These are phyloP conservation scores for Huiozyma sinensis DNA, from an alignment of 805 yeast species.

Conservation along the genomic window DNA sequence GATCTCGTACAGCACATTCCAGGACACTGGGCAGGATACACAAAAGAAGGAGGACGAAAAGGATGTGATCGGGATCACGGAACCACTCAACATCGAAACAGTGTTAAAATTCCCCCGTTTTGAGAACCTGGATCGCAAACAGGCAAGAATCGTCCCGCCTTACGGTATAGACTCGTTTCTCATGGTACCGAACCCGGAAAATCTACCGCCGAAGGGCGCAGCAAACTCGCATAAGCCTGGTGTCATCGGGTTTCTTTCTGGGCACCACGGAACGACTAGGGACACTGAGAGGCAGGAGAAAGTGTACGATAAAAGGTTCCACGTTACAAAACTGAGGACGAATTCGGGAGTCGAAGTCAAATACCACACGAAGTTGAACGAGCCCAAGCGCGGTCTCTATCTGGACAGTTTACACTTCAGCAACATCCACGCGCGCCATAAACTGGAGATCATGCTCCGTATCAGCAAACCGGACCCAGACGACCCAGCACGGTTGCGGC, in stretches of 20 bases:
- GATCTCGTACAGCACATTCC: conserved; percentile 37
- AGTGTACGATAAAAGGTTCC: conserved; percentile 4
- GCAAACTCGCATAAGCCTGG: conserved; percentile 6
- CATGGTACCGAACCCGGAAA: conserved; percentile 12
- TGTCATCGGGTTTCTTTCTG: conserved; percentile 14
- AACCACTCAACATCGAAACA: conserved; percentile 23
- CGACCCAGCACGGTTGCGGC: conserved; percentile 42
- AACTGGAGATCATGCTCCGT: conserved; percentile 59
- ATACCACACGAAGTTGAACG: conserved; percentile 14
- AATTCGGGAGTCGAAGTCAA: conserved; percentile 14
- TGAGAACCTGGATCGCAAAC: conserved; percentile 19
- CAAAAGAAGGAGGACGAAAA: conserved; percentile 6
- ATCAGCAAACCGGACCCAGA: conserved; percentile 50
- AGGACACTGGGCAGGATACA: background rate
- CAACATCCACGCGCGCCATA: conserved; percentile 51
- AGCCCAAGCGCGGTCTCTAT: conserved; percentile 31
- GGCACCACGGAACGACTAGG: conserved; percentile 3
- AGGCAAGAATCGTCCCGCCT: conserved; percentile 24
- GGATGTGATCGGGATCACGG: conserved; percentile 14
- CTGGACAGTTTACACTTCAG: conserved; percentile 53
- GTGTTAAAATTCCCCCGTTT: conserved; percentile 25
- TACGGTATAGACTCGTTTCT: conserved; percentile 27
- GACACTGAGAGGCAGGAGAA: background rate
- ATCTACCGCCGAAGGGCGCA: background rate
- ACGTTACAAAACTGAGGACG: conserved; percentile 10